These are phyloP conservation scores for Spinacia oleracea DNA, from an alignment of 179 eudicot genomes.

Conservation along the genomic window DNA sequence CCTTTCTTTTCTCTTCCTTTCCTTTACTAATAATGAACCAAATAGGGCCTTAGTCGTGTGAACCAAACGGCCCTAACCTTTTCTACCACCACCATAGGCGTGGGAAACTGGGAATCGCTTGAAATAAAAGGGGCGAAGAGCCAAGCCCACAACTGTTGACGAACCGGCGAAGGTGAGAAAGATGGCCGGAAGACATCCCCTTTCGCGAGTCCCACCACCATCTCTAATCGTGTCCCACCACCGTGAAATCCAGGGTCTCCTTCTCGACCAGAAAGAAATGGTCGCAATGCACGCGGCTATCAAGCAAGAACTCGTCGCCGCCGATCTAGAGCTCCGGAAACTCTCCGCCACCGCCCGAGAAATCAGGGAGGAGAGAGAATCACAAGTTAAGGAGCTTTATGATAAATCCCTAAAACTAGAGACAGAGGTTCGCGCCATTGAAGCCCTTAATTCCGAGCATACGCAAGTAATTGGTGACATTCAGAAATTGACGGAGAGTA, in stretches of 20 bases:
- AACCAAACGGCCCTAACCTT: too few species aligned
- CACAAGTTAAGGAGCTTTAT: constrained; percentile 54
- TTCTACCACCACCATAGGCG: too few species aligned
- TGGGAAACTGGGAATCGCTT: too few species aligned
- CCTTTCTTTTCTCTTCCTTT: too few species aligned
- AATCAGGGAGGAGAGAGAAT: constrained; percentile 49
- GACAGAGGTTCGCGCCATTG: constrained; percentile 42
- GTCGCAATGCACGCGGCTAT: constrained; percentile 65
- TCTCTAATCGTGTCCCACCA: constrained; percentile 41
- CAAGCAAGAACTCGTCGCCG: constrained; percentile 59
- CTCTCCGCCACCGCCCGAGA: constrained; percentile 45
- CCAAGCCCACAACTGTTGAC: too few species aligned
- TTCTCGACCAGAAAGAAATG: constrained; percentile 60
- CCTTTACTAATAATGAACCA: too few species aligned
- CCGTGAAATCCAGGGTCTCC: constrained; percentile 63
- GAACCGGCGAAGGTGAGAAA: too few species aligned
- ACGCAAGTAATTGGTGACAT: constrained; percentile 47
- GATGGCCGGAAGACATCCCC: too few species aligned
- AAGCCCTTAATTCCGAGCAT: constrained; percentile 40
- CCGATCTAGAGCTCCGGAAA: constrained; percentile 55
- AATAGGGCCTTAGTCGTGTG: too few species aligned
- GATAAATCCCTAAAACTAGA: constrained; percentile 54
- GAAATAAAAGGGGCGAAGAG: background rate
- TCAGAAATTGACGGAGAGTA: constrained; percentile 38
- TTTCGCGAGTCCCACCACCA: background rate